Evolutionary conservation across 2,329 filamentous ascomycete genomes (phyloP), one percentile per base, ranked within the genome.

Genomic region (Pseudocercospora eumusae): DNA sequence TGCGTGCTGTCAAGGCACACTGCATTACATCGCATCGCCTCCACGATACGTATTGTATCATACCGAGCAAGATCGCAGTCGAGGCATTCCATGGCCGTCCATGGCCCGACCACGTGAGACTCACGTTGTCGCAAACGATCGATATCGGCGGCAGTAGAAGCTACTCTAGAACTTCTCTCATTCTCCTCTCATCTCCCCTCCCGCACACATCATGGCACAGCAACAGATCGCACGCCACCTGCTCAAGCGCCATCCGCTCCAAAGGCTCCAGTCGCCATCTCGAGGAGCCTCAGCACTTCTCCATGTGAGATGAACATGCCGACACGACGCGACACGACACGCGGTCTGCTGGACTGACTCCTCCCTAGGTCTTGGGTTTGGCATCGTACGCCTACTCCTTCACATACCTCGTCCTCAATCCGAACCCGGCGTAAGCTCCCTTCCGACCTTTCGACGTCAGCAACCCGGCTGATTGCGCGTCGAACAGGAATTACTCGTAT

Each of bases 261-360:
- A 92, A 75, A 81, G 87, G 42, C 77, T 91, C 20, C 72, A 81
- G 2, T 87, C 88, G 62, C 89, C 89, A 0, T 88, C 87, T 1
- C 83, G 83, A 62, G 82, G 82, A 44, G 69, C 85, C 60, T 91
- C 89, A 1, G 82, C 88, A 21, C 63, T 84, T 9, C 74, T 91
- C 45, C 89, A 92, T 74, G 74, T 81, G 50, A 45, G 62, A 25
- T 7, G 9, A 23, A 20, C 44, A 10, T 13, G 44, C 44, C 18
- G n/a, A n/a, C 9, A 21, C 10, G 44, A 4, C n/a, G n/a, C n/a
- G n/a, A n/a, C n/a, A n/a, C n/a, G n/a, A 20, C 13, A 47, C 10
- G 10, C 7, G 21, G 18, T 21, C 44, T 47, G 11, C 44, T 7
- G 15, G 65, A 28, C 68, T 61, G 21, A 52, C 54, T 21, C n/a